Percentiles rank a stretch among this genome's conserved stretches.
Conservation (phyloP, 306 rosid species). For the Aeschynomene evenia region DNA sequence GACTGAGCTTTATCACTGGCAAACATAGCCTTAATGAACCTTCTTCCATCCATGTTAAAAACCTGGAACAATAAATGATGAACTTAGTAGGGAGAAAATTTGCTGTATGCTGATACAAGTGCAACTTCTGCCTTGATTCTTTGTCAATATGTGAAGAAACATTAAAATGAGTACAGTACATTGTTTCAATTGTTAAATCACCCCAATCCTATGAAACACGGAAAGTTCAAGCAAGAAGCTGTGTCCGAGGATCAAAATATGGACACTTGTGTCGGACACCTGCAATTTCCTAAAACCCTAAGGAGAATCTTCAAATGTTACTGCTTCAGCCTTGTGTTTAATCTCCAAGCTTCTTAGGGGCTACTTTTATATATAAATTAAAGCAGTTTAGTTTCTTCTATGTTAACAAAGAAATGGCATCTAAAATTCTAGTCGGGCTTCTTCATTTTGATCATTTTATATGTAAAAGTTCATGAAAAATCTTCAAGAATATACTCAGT, state of each 20-base stretch:
- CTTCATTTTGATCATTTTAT: constrained; percentile 17
- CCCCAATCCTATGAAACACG: constrained; percentile 3
- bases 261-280: neutral
- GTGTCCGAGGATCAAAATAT: neutral
- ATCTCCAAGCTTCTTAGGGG: neutral
- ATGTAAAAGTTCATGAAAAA: neutral
- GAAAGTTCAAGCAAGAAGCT: neutral
- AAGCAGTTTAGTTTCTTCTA: constrained; percentile 1
- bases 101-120: constrained; percentile 20
- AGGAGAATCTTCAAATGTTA: neutral
- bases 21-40: constrained; percentile 81
- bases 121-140: constrained; percentile 32
- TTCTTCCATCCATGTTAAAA: constrained; percentile 96
- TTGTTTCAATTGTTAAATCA: constrained; percentile 16
- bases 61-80: constrained; percentile 49
- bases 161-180: neutral
- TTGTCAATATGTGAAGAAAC: constrained; percentile 12
- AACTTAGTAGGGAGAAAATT: constrained; percentile 21
- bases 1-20: constrained; percentile 70
- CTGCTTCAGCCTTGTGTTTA: neutral
- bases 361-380: constrained; percentile 12
- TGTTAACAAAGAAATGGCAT: constrained; percentile 24
- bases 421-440: neutral
- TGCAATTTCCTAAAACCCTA: constrained; percentile 22
- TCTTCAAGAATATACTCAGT: constrained; percentile 2